Evolutionary conservation across 108 stramenopile species (phyloP).

Genomic region (Aureococcus anophagefferens): DNA sequence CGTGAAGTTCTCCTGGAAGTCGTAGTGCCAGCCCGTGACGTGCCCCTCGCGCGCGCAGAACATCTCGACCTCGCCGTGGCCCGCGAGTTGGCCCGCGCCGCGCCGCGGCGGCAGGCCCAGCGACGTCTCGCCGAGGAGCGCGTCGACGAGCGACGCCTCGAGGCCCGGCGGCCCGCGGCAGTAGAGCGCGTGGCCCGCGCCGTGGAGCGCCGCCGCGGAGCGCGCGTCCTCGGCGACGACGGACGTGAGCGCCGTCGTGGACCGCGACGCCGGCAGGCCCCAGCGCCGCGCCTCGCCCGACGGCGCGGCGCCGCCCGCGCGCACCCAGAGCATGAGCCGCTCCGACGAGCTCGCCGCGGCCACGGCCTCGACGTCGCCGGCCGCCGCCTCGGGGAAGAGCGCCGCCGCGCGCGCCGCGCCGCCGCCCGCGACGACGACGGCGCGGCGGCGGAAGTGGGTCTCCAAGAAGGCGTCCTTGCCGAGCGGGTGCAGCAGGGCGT

Average conservation of each 20-base stretch:
- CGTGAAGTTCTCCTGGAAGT: constrained; percentile 92
- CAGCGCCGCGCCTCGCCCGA: no score
- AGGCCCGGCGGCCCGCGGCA: constrained; percentile 73
- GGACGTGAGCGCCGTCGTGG: no score
- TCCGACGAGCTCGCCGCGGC: background rate
- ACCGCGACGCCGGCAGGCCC: no score
- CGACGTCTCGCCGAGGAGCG: constrained; percentile 50
- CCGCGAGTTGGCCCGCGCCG: constrained; percentile 39
- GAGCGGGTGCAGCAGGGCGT: background rate
- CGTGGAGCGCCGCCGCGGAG: background rate
- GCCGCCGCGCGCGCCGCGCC: background rate
- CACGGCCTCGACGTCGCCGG: background rate
- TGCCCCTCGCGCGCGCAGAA: constrained; percentile 56
- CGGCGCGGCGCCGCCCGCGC: background rate
- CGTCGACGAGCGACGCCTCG: constrained; percentile 58
- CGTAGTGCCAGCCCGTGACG: constrained; percentile 70
- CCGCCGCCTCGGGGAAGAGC: background rate
- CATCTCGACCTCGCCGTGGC: constrained; percentile 77
- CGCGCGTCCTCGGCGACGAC: constrained; percentile 1
- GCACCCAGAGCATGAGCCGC: background rate
- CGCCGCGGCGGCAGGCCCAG: constrained; percentile 69
- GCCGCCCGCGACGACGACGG: background rate
- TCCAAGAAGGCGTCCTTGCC: background rate
- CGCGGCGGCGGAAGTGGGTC: constrained; percentile 1
- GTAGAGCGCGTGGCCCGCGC: constrained; percentile 58